These are phyloP conservation scores for Rhodotorula graminis DNA, from an alignment of 768 basidiomycete genomes.

Conservation along the genomic window DNA sequence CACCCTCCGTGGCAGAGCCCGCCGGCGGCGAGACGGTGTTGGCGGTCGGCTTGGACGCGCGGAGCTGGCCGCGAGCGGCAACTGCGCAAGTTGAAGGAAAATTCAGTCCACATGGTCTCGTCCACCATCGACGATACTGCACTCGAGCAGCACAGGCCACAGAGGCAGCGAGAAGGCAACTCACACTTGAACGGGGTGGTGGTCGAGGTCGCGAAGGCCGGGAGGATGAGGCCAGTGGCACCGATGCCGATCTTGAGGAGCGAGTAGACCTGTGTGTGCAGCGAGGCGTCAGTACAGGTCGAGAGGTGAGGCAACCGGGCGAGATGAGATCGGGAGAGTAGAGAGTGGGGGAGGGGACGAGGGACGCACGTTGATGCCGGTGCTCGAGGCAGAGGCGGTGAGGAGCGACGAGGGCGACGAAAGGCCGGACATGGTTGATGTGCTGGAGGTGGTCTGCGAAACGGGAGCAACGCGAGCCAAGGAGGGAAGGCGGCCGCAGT, in stretches of 20 bases:
- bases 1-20: not conserved
- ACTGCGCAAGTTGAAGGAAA: not conserved
- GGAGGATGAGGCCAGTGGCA: conserved; percentile 18
- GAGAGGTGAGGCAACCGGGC: not conserved
- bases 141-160: not conserved
- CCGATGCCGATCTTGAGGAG: conserved; percentile 18
- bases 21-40: not conserved
- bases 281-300: not conserved
- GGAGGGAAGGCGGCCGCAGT: not conserved
- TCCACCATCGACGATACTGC: no score
- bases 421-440: conserved; percentile 32
- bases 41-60: not conserved
- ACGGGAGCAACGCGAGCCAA: not conserved
- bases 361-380: conserved; percentile 30
- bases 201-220: conserved; percentile 22
- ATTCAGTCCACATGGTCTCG: no score
- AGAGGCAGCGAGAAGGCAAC: not conserved
- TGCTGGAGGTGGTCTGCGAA: not conserved
- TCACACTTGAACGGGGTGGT: conserved; percentile 25
- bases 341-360: not conserved
- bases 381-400: conserved; percentile 31
- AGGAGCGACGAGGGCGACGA: conserved; percentile 36
- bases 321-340: conserved; percentile 4
- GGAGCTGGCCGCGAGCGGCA: conserved; percentile 5
- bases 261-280: not conserved